Percentiles rank a stretch among this genome's conserved stretches.
Evolutionary conservation across 345 rosid genomes (phyloP).

Genomic region (Hypericum perforatum): DNA sequence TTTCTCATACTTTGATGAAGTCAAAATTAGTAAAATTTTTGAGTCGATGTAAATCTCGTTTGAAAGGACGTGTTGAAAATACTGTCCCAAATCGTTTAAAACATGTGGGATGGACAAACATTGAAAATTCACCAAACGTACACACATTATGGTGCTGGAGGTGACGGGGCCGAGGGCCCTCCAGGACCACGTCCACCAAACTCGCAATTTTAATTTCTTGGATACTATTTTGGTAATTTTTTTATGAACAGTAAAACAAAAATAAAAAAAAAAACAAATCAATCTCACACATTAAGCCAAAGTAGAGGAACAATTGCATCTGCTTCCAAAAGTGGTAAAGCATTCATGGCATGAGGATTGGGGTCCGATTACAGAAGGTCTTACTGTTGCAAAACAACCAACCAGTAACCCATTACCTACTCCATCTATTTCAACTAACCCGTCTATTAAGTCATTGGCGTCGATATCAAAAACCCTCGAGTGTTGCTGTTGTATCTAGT

Average conservation of each 20-base stretch:
- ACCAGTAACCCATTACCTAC: conserved; percentile 10
- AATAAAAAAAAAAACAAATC: too few species aligned
- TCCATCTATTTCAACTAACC: conserved; percentile 21
- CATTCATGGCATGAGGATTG: conserved; percentile 87
- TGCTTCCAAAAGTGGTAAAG: conserved; percentile 28
- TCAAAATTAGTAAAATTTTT: too few species aligned
- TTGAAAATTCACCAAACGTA: too few species aligned
- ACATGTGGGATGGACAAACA: too few species aligned
- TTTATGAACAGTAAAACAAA: too few species aligned
- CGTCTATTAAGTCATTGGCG: conserved; percentile 27
- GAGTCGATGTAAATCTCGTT: too few species aligned
- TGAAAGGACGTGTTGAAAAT: too few species aligned
- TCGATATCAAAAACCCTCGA: conserved; percentile 31
- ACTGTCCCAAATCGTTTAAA: too few species aligned
- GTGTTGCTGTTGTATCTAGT: conserved; percentile 25
- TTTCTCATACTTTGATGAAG: too few species aligned
- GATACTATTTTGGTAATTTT: too few species aligned
- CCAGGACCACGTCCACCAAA: conserved; percentile 93
- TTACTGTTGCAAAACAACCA: conserved; percentile 21
- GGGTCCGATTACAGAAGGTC: conserved; percentile 44
- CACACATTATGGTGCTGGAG: conserved; percentile 95
- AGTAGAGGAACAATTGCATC: conserved; percentile 38
- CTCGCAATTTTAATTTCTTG: too few species aligned
- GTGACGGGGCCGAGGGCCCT: conserved; percentile 86
- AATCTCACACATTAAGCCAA: conserved; percentile 38